phyloP scores from a whole-genome alignment of 176 grass and related monocot genomes.

The Zea luxurians region DNA sequence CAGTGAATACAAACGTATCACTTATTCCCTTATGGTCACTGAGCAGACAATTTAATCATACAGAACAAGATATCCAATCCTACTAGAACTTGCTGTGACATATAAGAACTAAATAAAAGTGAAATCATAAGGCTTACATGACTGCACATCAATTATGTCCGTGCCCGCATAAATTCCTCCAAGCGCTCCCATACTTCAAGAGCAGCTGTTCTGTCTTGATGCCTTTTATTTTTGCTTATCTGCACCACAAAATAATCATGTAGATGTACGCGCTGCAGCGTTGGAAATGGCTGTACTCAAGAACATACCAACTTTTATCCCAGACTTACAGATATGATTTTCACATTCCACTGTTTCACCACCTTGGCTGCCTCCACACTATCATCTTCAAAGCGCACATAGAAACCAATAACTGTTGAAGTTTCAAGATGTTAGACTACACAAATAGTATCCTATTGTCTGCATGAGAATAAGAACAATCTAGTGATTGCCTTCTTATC shows the following conservation, averaged over 20 bases:
- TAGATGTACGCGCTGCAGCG: slow-evolving; percentile 8
- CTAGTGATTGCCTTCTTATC: neutral
- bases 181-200: slow-evolving; percentile 91
- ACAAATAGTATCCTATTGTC: slow-evolving; percentile 1
- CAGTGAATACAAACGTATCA: neutral
- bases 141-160: slow-evolving; percentile 43
- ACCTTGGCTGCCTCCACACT: slow-evolving; percentile 93
- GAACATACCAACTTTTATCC: slow-evolving; percentile 8
- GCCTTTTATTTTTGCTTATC: slow-evolving; percentile 98
- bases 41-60: slow-evolving; percentile 1
- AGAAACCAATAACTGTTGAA: slow-evolving; percentile 86
- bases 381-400: slow-evolving; percentile 95
- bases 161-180: slow-evolving; percentile 76
- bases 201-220: slow-evolving; percentile 95
- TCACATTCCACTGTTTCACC: slow-evolving; percentile 97
- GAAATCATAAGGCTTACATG: slow-evolving; percentile 20
- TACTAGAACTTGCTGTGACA: neutral
- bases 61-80: slow-evolving; percentile 1
- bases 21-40: neutral
- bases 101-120: slow-evolving; percentile 20
- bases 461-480: slow-evolving; percentile 19
- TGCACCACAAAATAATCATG: slow-evolving; percentile 35
- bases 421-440: slow-evolving; percentile 38
- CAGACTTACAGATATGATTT: slow-evolving; percentile 82
- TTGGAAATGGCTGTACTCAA: neutral